Base-by-base conservation (phyloP, 768 basidiomycete genomes). In the Lactarius tabidus region DNA sequence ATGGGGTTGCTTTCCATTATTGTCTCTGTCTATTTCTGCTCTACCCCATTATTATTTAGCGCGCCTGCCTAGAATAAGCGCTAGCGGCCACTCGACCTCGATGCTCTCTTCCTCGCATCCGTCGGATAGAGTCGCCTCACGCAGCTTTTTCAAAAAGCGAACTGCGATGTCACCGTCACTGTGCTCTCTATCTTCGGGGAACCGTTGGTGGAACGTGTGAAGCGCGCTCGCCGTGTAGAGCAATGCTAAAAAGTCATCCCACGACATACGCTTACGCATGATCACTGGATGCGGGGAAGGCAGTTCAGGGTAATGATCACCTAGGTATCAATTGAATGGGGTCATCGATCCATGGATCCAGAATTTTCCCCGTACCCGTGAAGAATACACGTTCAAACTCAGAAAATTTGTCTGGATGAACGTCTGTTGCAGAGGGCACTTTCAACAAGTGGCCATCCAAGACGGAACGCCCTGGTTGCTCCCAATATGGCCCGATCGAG, bases 401-500 rank as follows among this genome's bases (percentile, higher is more conserved):
- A 35, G 71, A 72, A 59, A 84, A 79, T 1, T 72, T 72, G 41
- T 71, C 74, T 6, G 76, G 76, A 51, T 77, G 70, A 56, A 79
- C 69, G 10, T 69, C 65, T 0, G 69, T 70, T 2, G 87, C 83
- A 51, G 82, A 80, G 0, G 87, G 89, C n/a, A 94, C 81, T 33
- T 85, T 84, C 8, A 85, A 79, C 3, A 94, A 82, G 71, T 90
- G 84, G 7, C 80, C 80, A 62, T 90, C 87, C 28, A 94, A 80
- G 67, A 93, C 87, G 0, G 83, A 83, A 15, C 93, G 81, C 18
- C 93, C 93, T 0, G 93, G 92, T 35, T 88, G 85, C 69, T 93
- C 82, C 82, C 91, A 94, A 71, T 91, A 83, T 1, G 85, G 82
- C 1, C 91, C 91, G 6, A 91, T 73, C 48, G 85, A 84, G 36